These are phyloP conservation scores for Diplodia mutila DNA, from an alignment of 2,329 filamentous ascomycete genomes.

Conservation along the genomic window DNA sequence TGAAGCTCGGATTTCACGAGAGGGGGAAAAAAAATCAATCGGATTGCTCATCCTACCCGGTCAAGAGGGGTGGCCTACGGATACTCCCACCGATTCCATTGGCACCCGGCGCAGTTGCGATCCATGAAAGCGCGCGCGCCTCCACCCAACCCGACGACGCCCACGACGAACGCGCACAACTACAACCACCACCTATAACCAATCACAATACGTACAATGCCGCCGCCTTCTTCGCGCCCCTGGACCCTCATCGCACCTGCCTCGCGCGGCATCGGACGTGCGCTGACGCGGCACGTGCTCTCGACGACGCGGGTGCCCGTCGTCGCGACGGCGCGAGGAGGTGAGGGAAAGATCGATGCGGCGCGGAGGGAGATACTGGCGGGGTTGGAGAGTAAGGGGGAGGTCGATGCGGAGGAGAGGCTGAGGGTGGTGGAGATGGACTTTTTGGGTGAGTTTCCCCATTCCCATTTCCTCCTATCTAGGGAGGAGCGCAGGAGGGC, in stretches of 20 bases:
- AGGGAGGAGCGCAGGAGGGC: too few species aligned
- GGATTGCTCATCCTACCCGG: too few species aligned
- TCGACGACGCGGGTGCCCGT: conserved; percentile 61
- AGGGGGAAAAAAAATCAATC: too few species aligned
- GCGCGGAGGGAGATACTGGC: conserved; percentile 56
- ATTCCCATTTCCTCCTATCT: not conserved
- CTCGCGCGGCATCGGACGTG: conserved; percentile 66
- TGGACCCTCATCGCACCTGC: conserved; percentile 61
- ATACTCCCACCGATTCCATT: too few species aligned
- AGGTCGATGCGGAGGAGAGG: conserved; percentile 51
- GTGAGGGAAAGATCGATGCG: conserved; percentile 48
- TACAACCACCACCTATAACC: not conserved
- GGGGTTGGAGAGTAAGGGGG: conserved; percentile 45
- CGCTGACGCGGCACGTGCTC: conserved; percentile 62
- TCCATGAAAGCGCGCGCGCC: not conserved
- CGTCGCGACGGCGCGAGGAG: conserved; percentile 62
- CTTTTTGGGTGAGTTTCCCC: conserved; percentile 54
- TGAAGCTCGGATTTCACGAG: too few species aligned
- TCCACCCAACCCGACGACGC: not conserved
- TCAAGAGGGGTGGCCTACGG: too few species aligned
- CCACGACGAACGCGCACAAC: too few species aligned
- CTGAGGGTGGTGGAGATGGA: conserved; percentile 60
- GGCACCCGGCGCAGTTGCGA: too few species aligned
- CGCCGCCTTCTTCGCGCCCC: conserved; percentile 31
- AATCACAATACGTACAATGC: not conserved